These are phyloP conservation scores for Salvia splendens DNA, from an alignment of 257 asterid species.

Conservation along the genomic window DNA sequence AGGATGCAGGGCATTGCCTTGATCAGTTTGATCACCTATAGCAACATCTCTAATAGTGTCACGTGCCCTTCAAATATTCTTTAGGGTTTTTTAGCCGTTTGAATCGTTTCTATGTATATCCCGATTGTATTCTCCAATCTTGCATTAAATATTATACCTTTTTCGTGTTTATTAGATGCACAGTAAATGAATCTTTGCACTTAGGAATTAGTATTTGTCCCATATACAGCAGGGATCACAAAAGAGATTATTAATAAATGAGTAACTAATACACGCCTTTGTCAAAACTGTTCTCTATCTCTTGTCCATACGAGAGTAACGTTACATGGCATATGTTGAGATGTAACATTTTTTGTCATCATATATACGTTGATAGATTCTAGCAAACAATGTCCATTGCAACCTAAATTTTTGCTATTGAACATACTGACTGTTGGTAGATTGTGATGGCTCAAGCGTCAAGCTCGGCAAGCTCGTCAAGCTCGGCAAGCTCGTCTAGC, in stretches of 20 bases:
- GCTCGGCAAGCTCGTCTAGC: too few relatives aligned
- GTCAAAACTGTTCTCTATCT: conserved; percentile 1
- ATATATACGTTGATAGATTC: conserved; percentile 13
- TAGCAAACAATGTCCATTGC: conserved; percentile 18
- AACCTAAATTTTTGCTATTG: conserved; percentile 6
- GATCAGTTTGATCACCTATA: too few relatives aligned
- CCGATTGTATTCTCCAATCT: background rate
- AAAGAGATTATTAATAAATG: conserved; percentile 28
- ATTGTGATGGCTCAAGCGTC: too few relatives aligned
- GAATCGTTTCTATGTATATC: background rate
- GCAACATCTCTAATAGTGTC: too few relatives aligned
- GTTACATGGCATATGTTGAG: conserved; percentile 22
- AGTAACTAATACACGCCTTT: conserved; percentile 9
- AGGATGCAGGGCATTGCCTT: too few relatives aligned
- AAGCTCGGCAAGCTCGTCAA: too few relatives aligned
- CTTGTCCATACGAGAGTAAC: background rate
- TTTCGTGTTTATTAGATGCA: background rate
- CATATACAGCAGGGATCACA: too few relatives aligned
- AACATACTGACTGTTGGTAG: too few relatives aligned
- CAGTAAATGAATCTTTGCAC: conserved; percentile 6
- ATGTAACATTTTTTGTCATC: background rate
- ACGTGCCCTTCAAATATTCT: background rate
- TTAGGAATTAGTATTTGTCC: too few relatives aligned
- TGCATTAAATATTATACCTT: background rate
- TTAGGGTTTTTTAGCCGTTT: conserved; percentile 7